Base-by-base conservation (phyloP, 129 eudicot species). In the Tanacetum coccineum region DNA sequence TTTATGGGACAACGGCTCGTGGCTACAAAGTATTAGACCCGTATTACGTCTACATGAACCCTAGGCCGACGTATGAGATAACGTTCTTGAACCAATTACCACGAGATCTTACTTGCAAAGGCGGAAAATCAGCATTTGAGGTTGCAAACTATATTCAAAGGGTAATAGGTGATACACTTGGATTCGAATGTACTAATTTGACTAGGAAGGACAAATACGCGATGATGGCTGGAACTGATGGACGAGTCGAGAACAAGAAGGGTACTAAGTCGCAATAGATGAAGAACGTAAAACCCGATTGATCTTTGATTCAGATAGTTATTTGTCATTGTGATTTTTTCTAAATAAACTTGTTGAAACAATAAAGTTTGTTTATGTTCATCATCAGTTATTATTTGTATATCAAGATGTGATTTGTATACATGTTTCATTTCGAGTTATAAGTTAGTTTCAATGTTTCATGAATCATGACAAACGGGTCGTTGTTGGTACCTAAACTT, bases 161-260 rank as follows among this genome's bases (percentile, higher is more conserved):
- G 83, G 87, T 83, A 42, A 18, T 91, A 20, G 96, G 78, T 7
- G 95, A 79, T 19, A 74, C 87, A 12, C 70, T 91, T 62, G 91
- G 97, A 18, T 91, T 85, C 26, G 93, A 91, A 77, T 87, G 97
- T 79, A 91, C 97, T 0, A 83, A 84, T 67, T 76, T 91, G 81
- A 91, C 97, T 28, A 78, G 90, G 74, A 91, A 87, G 67, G 93
- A 91, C 45, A 91, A 91, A 85, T 91, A 87, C 45, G 78, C 63
- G 11, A 81, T 91, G 87, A 77, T 91, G 81, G 97, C 88, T 4
- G 97, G 96, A 15, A 91, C 79, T 1, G 94, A 91, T 68, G 96
- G 97, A 13, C 74, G 79, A 3, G 87, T 87, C 9, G 74, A 72
- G 50, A 74, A 44, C 57, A 80, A 82, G 55, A 76, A 75, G 42